Percentiles rank a stretch among this genome's conserved stretches.
These are phyloP conservation scores for Platanus orientalis DNA, from an alignment of 164 flowering plant species.

Conservation along the genomic window DNA sequence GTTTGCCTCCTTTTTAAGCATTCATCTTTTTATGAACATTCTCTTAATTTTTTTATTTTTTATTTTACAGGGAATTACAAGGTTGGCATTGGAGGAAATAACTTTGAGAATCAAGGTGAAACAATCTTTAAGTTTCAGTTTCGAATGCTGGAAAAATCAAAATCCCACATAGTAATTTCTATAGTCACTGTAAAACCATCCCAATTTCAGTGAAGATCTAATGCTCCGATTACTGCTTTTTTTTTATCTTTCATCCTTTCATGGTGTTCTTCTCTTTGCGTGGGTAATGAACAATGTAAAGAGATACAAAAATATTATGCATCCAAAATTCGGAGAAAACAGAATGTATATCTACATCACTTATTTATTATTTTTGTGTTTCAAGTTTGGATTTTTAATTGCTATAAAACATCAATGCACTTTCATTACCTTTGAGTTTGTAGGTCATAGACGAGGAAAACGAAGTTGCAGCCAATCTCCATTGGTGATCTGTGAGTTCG, in stretches of 20 bases:
- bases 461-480: no score
- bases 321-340: slow-evolving; percentile 12
- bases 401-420: no score
- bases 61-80: slow-evolving; percentile 19
- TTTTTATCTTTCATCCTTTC: no score
- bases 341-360: no score
- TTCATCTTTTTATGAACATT: no score
- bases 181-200: neutral
- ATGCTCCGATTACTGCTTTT: neutral
- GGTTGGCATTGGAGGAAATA: slow-evolving; percentile 31
- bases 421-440: no score
- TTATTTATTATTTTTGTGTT: no score
- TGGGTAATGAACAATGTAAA: slow-evolving; percentile 2
- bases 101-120: slow-evolving; percentile 25
- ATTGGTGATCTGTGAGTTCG: no score
- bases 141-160: slow-evolving; percentile 24
- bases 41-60: no score
- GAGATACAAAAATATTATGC: neutral
- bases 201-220: neutral
- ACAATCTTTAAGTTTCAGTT: slow-evolving; percentile 31
- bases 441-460: no score
- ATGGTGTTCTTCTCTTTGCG: neutral
- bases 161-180: slow-evolving; percentile 32
- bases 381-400: neutral
- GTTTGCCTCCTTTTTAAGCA: no score